A percentile compares a stretch with the other conserved stretches of the same genome.
Evolutionary conservation across 2,329 filamentous ascomycete species (phyloP).

Genomic region (Paraconiothyrium brasiliense): DNA sequence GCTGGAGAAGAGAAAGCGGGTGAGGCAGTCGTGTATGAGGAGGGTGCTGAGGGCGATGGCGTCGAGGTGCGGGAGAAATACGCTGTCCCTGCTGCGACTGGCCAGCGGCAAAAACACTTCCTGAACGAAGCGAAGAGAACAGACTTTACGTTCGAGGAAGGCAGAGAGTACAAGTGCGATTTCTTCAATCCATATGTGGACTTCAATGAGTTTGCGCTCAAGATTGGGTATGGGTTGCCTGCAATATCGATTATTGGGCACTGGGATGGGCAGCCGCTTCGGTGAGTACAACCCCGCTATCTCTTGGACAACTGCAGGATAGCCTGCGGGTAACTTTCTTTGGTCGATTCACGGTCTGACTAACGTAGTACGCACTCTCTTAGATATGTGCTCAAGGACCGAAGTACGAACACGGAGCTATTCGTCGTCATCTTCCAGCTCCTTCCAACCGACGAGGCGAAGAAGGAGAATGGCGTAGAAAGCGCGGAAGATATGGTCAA

Average conservation of each 20-base stretch:
- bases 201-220: conserved; percentile 79
- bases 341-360: conserved; percentile 36
- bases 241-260: conserved; percentile 80
- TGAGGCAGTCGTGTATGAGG: conserved; percentile 65
- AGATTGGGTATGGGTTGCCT: conserved; percentile 64
- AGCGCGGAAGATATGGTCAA: conserved; percentile 37
- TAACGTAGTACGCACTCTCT: conserved; percentile 79
- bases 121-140: conserved; percentile 64
- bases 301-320: conserved; percentile 42
- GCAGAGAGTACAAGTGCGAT: conserved; percentile 69
- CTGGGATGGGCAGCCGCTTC: conserved; percentile 80
- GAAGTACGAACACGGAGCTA: conserved; percentile 75
- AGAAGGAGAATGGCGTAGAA: conserved; percentile 33
- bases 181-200: conserved; percentile 95
- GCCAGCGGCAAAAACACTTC: conserved; percentile 68
- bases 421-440: conserved; percentile 84
- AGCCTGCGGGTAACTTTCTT: conserved; percentile 32
- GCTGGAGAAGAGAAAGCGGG: conserved; percentile 70
- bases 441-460: conserved; percentile 70
- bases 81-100: conserved; percentile 51
- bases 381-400: conserved; percentile 92
- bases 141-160: conserved; percentile 69
- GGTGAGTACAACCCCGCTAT: conserved; percentile 60
- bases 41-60: conserved; percentile 60
- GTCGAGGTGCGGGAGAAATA: conserved; percentile 50